Evolutionary conservation across 495 filamentous ascomycete species (phyloP).

Genomic region (Aspergillus sparsus): DNA sequence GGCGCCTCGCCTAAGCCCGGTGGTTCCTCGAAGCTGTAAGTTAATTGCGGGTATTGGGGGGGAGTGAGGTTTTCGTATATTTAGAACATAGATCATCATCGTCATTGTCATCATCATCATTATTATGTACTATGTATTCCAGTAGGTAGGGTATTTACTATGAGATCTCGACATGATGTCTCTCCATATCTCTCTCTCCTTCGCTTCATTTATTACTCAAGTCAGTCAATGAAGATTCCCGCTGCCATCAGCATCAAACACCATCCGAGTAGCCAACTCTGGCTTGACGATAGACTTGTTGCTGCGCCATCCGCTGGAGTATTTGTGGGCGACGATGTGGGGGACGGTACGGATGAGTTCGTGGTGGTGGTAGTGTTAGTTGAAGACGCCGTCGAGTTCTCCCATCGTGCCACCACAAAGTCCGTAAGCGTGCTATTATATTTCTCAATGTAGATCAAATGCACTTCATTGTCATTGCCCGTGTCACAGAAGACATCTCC

Average conservation of each 20-base stretch:
- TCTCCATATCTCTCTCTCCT: too few relatives aligned
- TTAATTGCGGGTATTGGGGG: neutral
- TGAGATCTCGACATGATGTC: too few relatives aligned
- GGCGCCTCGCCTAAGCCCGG: neutral
- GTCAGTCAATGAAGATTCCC: too few relatives aligned
- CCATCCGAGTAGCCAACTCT: too few relatives aligned
- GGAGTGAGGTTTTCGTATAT: too few relatives aligned
- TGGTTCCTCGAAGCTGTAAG: slow-evolving; percentile 1
- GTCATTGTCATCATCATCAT: too few relatives aligned
- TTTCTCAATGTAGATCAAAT: neutral
- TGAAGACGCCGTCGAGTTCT: neutral
- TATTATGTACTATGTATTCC: too few relatives aligned
- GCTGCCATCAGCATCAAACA: too few relatives aligned
- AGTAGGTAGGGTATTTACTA: too few relatives aligned
- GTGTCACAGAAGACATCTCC: slow-evolving; percentile 1
- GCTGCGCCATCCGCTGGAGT: neutral
- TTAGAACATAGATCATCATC: too few relatives aligned
- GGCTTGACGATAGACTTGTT: neutral
- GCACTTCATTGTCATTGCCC: neutral
- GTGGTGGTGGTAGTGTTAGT: neutral
- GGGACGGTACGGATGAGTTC: neutral
- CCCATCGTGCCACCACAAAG: neutral
- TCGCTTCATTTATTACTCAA: too few relatives aligned
- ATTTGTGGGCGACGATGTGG: neutral
- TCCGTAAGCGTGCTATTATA: neutral